phyloP scores from a whole-genome alignment of 1,284 basidiomycete genomes.

The Puccinia polysora region DNA sequence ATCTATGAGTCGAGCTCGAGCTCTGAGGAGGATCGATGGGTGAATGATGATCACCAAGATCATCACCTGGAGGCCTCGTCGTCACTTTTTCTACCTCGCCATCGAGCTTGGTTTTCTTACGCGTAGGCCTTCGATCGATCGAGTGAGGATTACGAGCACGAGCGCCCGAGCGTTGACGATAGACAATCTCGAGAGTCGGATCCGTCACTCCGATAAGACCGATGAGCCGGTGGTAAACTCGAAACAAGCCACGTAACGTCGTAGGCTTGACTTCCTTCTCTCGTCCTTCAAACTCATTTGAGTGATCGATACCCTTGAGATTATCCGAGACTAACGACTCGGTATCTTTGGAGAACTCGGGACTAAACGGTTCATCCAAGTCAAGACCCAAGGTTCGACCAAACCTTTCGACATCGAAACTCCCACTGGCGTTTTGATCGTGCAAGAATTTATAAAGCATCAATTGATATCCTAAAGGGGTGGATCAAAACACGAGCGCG shows the following conservation, averaged over 20 bases:
- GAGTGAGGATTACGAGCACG: too few relatives aligned
- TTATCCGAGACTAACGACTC: neutral
- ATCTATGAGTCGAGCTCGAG: too few relatives aligned
- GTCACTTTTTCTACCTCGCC: too few relatives aligned
- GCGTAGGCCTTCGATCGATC: too few relatives aligned
- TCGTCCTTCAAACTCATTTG: too few relatives aligned
- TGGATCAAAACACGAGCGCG: neutral
- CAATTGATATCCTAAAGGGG: constrained; percentile 29
- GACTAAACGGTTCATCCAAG: constrained; percentile 28
- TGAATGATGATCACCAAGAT: too few relatives aligned
- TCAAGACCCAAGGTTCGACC: constrained; percentile 4
- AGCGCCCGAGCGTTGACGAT: constrained; percentile 24
- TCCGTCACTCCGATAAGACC: constrained; percentile 1
- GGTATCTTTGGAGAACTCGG: constrained; percentile 12
- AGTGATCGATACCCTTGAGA: neutral
- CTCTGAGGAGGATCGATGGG: too few relatives aligned
- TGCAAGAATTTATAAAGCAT: constrained; percentile 42
- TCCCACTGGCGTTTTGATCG: constrained; percentile 24
- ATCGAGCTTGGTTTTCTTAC: neutral
- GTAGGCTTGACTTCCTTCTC: neutral
- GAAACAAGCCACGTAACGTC: constrained; percentile 25
- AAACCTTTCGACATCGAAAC: constrained; percentile 22
- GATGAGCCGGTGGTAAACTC: neutral
- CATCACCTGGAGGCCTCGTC: too few relatives aligned
- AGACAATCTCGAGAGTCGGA: constrained; percentile 26